A percentile compares a stretch with the other conserved stretches of the same genome.
These are phyloP conservation scores for Phytophthora cactorum DNA, from an alignment of 352 stramenopile genomes.

Conservation along the genomic window DNA sequence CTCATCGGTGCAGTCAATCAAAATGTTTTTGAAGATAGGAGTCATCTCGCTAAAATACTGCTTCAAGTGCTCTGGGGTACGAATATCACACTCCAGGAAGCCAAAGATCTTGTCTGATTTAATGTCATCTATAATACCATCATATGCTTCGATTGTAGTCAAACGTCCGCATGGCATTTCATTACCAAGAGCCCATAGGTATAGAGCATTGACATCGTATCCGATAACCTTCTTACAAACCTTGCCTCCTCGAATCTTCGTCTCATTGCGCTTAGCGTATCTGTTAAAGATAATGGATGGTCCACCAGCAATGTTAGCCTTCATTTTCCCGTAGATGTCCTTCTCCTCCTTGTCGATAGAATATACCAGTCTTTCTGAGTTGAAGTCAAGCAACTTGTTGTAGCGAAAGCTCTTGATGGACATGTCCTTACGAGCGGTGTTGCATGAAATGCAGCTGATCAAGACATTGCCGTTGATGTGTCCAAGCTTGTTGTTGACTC, in stretches of 20 bases:
- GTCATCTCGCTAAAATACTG: background rate
- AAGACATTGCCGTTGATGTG: background rate
- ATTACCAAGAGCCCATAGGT: background rate
- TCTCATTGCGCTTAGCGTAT: background rate
- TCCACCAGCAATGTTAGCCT: background rate
- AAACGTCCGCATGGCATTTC: background rate
- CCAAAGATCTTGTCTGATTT: background rate
- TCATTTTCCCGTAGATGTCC: background rate
- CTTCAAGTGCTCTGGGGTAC: background rate
- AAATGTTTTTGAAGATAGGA: background rate
- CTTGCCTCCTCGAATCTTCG: background rate
- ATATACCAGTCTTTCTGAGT: background rate
- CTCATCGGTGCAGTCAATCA: background rate
- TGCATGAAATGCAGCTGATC: background rate
- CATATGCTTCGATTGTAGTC: background rate
- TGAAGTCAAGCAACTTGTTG: background rate
- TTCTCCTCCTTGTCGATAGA: background rate
- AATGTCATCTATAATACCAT: background rate
- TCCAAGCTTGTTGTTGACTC: background rate
- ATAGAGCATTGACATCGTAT: background rate
- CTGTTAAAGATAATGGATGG: background rate
- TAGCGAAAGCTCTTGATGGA: background rate
- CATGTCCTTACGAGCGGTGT: background rate
- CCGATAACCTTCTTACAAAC: background rate
- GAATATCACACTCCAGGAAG: background rate